Percentiles rank a stretch among this genome's conserved stretches.
phyloP scores from a whole-genome alignment of 2,329 filamentous ascomycete genomes.

The Fusarium longipes region DNA sequence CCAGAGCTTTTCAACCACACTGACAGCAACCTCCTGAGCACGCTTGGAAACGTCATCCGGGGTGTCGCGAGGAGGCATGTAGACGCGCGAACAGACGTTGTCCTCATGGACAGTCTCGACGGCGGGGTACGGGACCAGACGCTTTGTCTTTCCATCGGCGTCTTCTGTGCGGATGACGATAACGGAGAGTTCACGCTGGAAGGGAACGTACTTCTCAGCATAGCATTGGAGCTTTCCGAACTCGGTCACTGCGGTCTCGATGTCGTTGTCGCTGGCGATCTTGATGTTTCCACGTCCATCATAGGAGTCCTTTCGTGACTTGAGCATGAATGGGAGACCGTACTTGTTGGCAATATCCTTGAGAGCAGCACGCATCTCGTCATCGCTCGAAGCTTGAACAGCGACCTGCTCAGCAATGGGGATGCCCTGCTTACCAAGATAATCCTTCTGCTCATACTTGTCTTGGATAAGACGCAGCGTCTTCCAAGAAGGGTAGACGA shows the following conservation, averaged over 20 bases:
- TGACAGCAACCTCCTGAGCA: constrained; percentile 25
- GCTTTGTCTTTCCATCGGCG: constrained; percentile 60
- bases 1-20: constrained; percentile 80
- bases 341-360: constrained; percentile 71
- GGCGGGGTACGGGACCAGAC: constrained; percentile 79
- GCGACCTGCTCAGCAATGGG: constrained; percentile 78
- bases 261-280: constrained; percentile 58
- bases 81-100: constrained; percentile 93
- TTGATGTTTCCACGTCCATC: constrained; percentile 82
- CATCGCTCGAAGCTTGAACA: constrained; percentile 64
- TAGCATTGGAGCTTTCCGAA: constrained; percentile 81
- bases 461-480: constrained; percentile 92
- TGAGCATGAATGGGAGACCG: constrained; percentile 91
- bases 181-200: constrained; percentile 87
- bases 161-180: constrained; percentile 95
- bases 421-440: constrained; percentile 75
- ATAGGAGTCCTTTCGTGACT: constrained; percentile 89
- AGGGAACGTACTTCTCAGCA: constrained; percentile 89
- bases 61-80: constrained; percentile 82
- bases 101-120: constrained; percentile 97
- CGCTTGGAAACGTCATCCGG: constrained; percentile 82
- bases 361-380: constrained; percentile 69
- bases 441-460: constrained; percentile 90
- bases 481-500: constrained; percentile 82
- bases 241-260: constrained; percentile 73